These are phyloP conservation scores for Mycena citricolor DNA, from an alignment of 1,284 basidiomycete species.

Conservation along the genomic window DNA sequence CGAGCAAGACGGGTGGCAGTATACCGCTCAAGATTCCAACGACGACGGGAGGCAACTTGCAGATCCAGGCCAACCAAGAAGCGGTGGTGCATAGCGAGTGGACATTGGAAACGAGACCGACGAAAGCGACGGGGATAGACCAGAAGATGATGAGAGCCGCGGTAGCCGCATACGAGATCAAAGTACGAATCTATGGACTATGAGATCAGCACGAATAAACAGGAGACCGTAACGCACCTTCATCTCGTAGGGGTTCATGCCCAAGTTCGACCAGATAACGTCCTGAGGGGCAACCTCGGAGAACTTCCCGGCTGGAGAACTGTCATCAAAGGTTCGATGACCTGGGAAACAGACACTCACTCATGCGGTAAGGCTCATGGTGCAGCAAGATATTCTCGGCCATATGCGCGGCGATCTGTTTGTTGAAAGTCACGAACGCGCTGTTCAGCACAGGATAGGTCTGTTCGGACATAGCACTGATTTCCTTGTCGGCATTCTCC, in stretches of 20 bases:
- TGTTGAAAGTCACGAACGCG: constrained; percentile 92
- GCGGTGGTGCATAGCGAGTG: constrained; percentile 64
- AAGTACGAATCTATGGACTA: constrained; percentile 48
- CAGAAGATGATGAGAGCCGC: constrained; percentile 70
- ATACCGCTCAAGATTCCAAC: constrained; percentile 89
- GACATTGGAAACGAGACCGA: constrained; percentile 86
- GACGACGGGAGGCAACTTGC: constrained; percentile 58
- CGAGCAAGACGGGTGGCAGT: constrained; percentile 81
- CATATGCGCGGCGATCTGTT: constrained; percentile 91
- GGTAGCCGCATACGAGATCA: constrained; percentile 62
- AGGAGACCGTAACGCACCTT: constrained; percentile 33
- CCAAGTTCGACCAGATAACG: constrained; percentile 88
- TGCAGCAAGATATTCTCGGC: constrained; percentile 73
- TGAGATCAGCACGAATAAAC: neutral
- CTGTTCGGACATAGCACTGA: constrained; percentile 30
- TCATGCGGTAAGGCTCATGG: constrained; percentile 79
- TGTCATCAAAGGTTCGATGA: constrained; percentile 23
- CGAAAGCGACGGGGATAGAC: constrained; percentile 81
- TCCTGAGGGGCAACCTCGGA: constrained; percentile 81
- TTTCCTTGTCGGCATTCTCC: constrained; percentile 19
- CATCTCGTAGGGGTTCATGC: constrained; percentile 88
- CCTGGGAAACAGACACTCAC: constrained; percentile 33
- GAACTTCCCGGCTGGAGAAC: constrained; percentile 47
- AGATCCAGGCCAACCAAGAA: constrained; percentile 83
- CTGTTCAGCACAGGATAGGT: constrained; percentile 73